A percentile compares a stretch with the other conserved stretches of the same genome.
Conservation (phyloP, 495 filamentous ascomycete species). For the Penicillium egyptiacum region DNA sequence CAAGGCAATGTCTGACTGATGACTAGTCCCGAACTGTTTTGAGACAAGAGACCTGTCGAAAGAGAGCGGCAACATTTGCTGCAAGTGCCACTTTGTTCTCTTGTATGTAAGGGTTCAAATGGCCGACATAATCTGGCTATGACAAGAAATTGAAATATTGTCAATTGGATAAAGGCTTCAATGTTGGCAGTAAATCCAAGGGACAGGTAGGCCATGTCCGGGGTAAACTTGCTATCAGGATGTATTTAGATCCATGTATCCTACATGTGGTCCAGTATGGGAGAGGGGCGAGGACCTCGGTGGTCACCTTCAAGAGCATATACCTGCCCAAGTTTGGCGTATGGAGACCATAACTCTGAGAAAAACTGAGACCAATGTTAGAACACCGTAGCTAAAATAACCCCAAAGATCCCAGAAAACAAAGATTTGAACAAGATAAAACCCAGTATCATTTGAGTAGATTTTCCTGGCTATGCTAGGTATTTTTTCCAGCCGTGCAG, state of each 20-base stretch:
- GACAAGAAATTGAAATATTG: not conserved
- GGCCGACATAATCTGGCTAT: not conserved
- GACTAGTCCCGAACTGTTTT: not conserved
- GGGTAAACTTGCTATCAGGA: not conserved
- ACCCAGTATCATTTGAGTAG: constrained; percentile 39
- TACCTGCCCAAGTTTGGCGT: not conserved
- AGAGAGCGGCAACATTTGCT: not conserved
- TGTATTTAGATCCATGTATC: not conserved
- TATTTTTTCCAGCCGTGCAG: constrained; percentile 36
- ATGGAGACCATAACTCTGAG: constrained; percentile 44
- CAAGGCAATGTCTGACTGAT: not conserved
- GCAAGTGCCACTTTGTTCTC: not conserved
- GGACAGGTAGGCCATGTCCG: not conserved
- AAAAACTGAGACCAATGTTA: not conserved
- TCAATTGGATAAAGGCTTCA: not conserved
- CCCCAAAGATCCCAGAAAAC: not conserved
- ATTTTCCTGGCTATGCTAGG: constrained; percentile 41
- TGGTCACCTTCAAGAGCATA: not conserved
- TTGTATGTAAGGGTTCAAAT: not conserved
- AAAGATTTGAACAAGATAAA: constrained; percentile 30
- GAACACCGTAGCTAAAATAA: constrained; percentile 1
- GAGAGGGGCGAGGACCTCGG: not conserved
- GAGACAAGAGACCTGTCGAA: not conserved
- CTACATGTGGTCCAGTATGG: not conserved
- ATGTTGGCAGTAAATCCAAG: not conserved